A percentile compares a stretch with the other conserved stretches of the same genome.
Evolutionary conservation across 2,329 filamentous ascomycete genomes (phyloP).

Genomic region (Cryphonectria radicalis): DNA sequence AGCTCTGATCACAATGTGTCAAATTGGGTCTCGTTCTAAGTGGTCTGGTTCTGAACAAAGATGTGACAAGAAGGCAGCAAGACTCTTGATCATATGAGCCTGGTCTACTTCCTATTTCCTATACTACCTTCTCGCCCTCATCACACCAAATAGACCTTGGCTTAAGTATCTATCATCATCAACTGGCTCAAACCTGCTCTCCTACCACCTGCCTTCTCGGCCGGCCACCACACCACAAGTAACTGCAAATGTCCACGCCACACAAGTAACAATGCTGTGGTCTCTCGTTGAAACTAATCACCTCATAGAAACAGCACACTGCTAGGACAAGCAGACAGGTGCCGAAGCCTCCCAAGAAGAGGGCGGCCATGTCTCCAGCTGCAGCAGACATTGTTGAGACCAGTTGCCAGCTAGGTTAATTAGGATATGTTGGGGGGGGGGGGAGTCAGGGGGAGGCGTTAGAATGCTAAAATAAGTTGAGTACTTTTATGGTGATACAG

Average conservation of each 20-base stretch:
- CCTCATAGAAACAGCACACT: constrained; percentile 10
- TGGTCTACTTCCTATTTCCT: not conserved
- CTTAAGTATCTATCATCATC: not conserved
- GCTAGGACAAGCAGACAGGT: constrained; percentile 8
- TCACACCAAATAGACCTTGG: not conserved
- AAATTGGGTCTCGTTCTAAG: too few species aligned
- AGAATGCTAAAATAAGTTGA: not conserved
- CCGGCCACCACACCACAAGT: constrained; percentile 13
- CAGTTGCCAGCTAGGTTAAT: not conserved
- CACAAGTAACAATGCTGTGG: constrained; percentile 21
- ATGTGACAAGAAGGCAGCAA: not conserved
- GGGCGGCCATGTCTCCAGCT: constrained; percentile 14
- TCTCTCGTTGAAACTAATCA: constrained; percentile 1
- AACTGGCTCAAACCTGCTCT: not conserved
- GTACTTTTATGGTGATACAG: not conserved
- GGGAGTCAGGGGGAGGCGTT: not conserved
- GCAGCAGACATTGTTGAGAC: constrained; percentile 7
- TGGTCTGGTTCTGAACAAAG: too few species aligned
- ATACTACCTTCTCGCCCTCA: not conserved
- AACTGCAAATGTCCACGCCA: constrained; percentile 16
- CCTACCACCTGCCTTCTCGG: not conserved
- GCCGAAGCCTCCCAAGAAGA: constrained; percentile 21
- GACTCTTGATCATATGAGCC: too few species aligned
- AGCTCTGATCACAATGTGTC: not conserved
- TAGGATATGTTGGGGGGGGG: too few species aligned